phyloP scores from a whole-genome alignment of 345 rosid species.

The Gossypium raimondii region DNA sequence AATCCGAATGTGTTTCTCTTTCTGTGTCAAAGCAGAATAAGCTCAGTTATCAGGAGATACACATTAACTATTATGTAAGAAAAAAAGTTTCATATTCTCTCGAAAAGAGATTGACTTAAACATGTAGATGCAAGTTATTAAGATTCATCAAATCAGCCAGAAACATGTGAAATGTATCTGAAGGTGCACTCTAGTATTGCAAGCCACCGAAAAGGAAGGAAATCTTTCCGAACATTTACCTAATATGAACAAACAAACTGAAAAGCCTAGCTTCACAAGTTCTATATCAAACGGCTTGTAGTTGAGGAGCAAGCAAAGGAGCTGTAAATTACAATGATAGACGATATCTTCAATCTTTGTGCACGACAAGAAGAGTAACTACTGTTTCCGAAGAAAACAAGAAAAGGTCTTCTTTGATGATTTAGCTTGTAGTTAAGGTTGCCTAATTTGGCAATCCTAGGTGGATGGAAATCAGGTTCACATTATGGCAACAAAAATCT shows the following conservation, averaged over 20 bases:
- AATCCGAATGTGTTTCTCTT: conserved; percentile 2
- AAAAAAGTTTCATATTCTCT: background rate
- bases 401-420: conserved; percentile 3
- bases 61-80: background rate
- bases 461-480: conserved; percentile 2
- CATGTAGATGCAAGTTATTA: background rate
- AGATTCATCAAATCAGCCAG: background rate
- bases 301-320: background rate
- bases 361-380: background rate
- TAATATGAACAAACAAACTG: background rate
- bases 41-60: background rate
- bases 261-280: background rate
- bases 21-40: conserved; percentile 13
- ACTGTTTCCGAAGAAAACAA: conserved; percentile 6
- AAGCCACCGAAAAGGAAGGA: background rate
- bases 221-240: background rate
- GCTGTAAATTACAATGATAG: background rate
- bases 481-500: conserved; percentile 9
- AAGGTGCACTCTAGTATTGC: background rate
- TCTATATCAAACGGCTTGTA: background rate
- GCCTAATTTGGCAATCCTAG: conserved; percentile 12
- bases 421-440: conserved; percentile 2
- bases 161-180: background rate
- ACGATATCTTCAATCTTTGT: background rate
- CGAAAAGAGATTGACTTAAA: background rate